These are phyloP conservation scores for Metschnikowia kunwiensis DNA, from an alignment of 805 yeast species.

Conservation along the genomic window DNA sequence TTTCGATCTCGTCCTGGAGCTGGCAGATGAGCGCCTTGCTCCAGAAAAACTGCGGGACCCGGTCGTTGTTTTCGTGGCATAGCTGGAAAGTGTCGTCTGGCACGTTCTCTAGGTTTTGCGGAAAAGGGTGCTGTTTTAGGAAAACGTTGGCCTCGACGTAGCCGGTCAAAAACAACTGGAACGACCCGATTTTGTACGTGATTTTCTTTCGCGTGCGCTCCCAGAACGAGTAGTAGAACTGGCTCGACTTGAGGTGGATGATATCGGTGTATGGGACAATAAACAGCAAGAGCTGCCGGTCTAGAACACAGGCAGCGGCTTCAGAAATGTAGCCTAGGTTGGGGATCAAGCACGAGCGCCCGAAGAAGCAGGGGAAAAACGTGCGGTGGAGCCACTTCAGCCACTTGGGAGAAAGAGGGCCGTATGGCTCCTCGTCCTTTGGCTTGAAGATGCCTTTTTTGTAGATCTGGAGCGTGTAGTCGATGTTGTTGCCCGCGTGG, in stretches of 20 bases:
- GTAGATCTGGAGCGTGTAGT: conserved; percentile 8
- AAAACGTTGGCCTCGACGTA: conserved; percentile 62
- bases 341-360: conserved; percentile 68
- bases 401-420: conserved; percentile 76
- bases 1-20: conserved; percentile 62
- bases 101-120: conserved; percentile 25
- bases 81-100: conserved; percentile 11
- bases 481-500: conserved; percentile 15
- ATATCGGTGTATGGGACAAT: conserved; percentile 68
- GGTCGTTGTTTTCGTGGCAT: conserved; percentile 8
- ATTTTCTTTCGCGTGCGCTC: conserved; percentile 28
- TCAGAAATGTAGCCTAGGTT: conserved; percentile 71
- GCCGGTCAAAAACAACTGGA: conserved; percentile 58
- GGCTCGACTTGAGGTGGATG: conserved; percentile 45
- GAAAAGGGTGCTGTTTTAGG: conserved; percentile 54
- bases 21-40: conserved; percentile 45
- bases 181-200: conserved; percentile 57
- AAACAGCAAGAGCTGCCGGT: conserved; percentile 52
- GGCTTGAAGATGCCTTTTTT: conserved; percentile 69
- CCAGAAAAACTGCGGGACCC: conserved; percentile 46
- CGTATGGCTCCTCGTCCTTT: conserved; percentile 78
- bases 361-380: conserved; percentile 74
- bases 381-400: conserved; percentile 75
- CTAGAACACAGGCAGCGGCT: conserved; percentile 67
- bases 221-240: conserved; percentile 53